phyloP scores from a whole-genome alignment of 2,329 filamentous ascomycete genomes.

The Mycosphaerelloides madeirae region DNA sequence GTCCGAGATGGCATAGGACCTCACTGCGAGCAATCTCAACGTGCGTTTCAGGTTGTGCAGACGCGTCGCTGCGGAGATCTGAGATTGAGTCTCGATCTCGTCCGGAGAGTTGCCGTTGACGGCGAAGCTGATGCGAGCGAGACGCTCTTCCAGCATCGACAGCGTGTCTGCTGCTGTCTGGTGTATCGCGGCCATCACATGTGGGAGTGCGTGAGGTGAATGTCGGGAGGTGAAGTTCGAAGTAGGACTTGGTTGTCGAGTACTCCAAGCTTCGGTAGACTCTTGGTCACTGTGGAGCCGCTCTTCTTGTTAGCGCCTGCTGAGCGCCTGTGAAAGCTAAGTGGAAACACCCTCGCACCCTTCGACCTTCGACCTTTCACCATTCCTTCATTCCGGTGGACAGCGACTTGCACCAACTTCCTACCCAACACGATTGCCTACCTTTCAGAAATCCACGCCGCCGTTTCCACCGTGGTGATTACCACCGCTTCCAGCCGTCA shows the following conservation, averaged over 20 bases:
- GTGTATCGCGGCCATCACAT: slow-evolving; percentile 7
- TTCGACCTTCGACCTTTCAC: too few relatives aligned
- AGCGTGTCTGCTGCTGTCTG: slow-evolving; percentile 32
- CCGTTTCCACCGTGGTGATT: too few relatives aligned
- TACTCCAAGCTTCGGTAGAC: too few relatives aligned
- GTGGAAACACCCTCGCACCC: too few relatives aligned
- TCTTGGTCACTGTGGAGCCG: too few relatives aligned
- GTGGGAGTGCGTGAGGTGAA: slow-evolving; percentile 3
- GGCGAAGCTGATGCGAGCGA: slow-evolving; percentile 42
- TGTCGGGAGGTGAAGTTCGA: slow-evolving; percentile 1
- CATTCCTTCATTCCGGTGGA: too few relatives aligned
- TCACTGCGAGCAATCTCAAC: slow-evolving; percentile 36
- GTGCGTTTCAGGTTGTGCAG: slow-evolving; percentile 26
- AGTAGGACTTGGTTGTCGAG: slow-evolving; percentile 27
- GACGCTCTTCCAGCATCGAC: slow-evolving; percentile 41
- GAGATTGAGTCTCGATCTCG: slow-evolving; percentile 1
- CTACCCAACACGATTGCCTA: too few relatives aligned
- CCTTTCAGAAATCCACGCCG: too few relatives aligned
- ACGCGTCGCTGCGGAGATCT: slow-evolving; percentile 20
- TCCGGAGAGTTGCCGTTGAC: slow-evolving; percentile 33
- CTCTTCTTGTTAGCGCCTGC: too few relatives aligned
- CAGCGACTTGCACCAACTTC: too few relatives aligned
- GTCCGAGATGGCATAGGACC: slow-evolving; percentile 37
- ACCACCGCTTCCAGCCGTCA: too few relatives aligned
- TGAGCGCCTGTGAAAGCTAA: too few relatives aligned